phyloP scores from a whole-genome alignment of 441 rosid genomes.

The Euphorbia celastroides region DNA sequence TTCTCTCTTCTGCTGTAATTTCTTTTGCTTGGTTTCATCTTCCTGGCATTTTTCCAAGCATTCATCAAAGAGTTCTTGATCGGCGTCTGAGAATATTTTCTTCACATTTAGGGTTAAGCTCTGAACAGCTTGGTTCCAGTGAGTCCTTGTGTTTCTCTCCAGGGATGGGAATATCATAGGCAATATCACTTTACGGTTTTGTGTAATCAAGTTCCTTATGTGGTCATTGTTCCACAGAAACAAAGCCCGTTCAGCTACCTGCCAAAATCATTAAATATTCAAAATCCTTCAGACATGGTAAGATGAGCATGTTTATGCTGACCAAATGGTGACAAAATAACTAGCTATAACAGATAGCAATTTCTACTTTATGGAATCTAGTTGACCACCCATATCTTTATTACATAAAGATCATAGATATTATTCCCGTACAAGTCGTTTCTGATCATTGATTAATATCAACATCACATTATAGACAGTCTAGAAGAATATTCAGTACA shows the following conservation, averaged over 20 bases:
- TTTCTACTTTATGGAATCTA: neutral
- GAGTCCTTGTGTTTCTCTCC: conserved; percentile 65
- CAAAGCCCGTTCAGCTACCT: conserved; percentile 91
- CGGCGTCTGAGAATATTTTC: conserved; percentile 68
- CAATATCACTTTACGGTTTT: conserved; percentile 55
- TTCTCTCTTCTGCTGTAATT: conserved; percentile 50
- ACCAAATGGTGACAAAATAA: neutral
- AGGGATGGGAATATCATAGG: conserved; percentile 78
- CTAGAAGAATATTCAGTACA: neutral
- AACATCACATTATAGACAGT: neutral
- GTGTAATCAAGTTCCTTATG: conserved; percentile 63
- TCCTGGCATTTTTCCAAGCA: conserved; percentile 63
- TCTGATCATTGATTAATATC: neutral
- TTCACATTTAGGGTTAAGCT: conserved; percentile 73
- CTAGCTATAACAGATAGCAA: neutral
- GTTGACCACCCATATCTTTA: neutral
- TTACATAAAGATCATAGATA: neutral
- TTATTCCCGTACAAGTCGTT: neutral
- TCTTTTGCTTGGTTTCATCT: conserved; percentile 47
- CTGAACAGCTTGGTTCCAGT: conserved; percentile 95
- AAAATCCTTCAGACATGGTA: neutral
- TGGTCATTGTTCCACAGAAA: conserved; percentile 93
- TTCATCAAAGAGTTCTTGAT: conserved; percentile 63
- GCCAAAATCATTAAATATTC: conserved; percentile 19
- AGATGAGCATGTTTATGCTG: neutral